These are phyloP conservation scores for Pestalotiopsis sp. DNA, from an alignment of 2,329 filamentous ascomycete genomes.

Conservation along the genomic window DNA sequence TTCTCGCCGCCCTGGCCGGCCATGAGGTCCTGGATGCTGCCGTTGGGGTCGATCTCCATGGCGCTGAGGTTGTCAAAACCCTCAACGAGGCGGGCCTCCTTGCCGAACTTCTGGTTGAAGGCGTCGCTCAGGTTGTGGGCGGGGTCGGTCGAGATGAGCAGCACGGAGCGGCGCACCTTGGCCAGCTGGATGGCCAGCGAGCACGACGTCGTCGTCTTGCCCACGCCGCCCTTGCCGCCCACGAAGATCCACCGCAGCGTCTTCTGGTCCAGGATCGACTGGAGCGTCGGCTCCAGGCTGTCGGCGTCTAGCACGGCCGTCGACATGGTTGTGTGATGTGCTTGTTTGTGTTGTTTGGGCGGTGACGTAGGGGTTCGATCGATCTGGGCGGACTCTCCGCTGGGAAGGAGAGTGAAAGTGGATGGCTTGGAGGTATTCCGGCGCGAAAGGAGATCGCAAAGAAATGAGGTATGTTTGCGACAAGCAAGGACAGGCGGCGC, in stretches of 20 bases:
- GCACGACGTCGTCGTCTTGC: constrained; percentile 99
- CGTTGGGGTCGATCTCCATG: constrained; percentile 99
- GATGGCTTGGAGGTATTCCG: too few species aligned
- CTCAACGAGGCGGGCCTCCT: constrained; percentile 90
- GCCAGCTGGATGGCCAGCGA: constrained; percentile 97
- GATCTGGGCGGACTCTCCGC: too few species aligned
- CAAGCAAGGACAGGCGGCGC: background rate
- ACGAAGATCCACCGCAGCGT: constrained; percentile 98
- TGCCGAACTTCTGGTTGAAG: constrained; percentile 98
- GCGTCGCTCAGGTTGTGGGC: constrained; percentile 98
- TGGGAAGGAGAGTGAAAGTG: too few species aligned
- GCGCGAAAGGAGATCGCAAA: background rate
- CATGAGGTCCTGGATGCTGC: constrained; percentile 93
- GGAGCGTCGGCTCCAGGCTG: constrained; percentile 86
- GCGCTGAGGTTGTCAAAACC: constrained; percentile 93
- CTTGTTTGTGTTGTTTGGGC: background rate
- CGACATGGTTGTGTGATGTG: constrained; percentile 28
- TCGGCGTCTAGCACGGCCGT: constrained; percentile 61
- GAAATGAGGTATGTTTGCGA: background rate
- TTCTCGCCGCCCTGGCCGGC: constrained; percentile 73
- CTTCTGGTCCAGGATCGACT: constrained; percentile 93
- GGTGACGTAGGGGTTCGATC: background rate
- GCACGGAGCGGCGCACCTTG: constrained; percentile 89
- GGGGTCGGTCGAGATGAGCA: constrained; percentile 97
- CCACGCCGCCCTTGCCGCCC: constrained; percentile 96